phyloP scores from a whole-genome alignment of 768 basidiomycete genomes.

The Phylloporus rhodoxanthus region DNA sequence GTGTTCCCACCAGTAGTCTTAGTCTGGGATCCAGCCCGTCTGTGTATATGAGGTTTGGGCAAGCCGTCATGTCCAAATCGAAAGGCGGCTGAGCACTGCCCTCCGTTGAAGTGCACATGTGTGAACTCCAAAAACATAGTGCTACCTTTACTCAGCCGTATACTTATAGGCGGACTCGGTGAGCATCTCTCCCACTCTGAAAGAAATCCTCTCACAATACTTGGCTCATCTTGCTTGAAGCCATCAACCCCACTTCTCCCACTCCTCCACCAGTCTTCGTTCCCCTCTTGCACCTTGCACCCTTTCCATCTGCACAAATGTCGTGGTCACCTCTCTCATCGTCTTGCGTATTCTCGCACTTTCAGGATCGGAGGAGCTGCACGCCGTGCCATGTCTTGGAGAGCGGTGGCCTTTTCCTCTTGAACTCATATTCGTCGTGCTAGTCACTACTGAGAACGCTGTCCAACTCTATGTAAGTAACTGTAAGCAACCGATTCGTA shows the following conservation, averaged over 20 bases:
- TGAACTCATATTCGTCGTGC: conserved; percentile 35
- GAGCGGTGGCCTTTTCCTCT: conserved; percentile 37
- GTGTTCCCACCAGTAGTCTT: too few species aligned
- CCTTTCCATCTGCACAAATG: conserved; percentile 33
- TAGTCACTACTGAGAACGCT: conserved; percentile 31
- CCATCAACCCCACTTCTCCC: conserved; percentile 25
- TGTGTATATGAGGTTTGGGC: too few species aligned
- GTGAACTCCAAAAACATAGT: too few species aligned
- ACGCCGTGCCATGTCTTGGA: conserved; percentile 34
- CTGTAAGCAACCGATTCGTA: conserved; percentile 18
- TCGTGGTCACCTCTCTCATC: conserved; percentile 35
- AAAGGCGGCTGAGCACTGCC: too few species aligned
- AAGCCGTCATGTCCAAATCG: too few species aligned
- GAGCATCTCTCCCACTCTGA: neutral
- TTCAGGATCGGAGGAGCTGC: conserved; percentile 12
- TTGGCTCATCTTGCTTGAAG: conserved; percentile 28
- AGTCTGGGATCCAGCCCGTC: too few species aligned
- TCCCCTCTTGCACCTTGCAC: conserved; percentile 30
- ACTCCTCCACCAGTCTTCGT: conserved; percentile 24
- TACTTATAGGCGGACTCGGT: too few species aligned
- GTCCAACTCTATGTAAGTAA: conserved; percentile 36
- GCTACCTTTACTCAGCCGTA: too few species aligned
- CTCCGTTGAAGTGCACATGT: too few species aligned
- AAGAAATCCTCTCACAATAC: neutral
- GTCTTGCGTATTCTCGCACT: conserved; percentile 26